A percentile compares a stretch with the other conserved stretches of the same genome.
Conservation (phyloP, 2,329 filamentous ascomycete species). For the Fusarium tricinctum region DNA sequence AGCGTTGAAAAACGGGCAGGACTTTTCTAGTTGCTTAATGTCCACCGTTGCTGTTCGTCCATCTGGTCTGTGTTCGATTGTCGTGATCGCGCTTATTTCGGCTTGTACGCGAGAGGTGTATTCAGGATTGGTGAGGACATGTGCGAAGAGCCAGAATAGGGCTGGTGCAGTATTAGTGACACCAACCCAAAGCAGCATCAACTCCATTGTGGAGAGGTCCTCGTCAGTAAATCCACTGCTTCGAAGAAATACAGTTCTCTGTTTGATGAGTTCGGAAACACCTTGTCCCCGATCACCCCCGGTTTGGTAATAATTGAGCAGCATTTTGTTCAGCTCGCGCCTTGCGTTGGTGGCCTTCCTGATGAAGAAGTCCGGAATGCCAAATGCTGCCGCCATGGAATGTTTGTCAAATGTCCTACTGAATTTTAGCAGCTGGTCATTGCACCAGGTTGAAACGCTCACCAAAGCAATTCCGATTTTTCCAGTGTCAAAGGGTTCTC, state of each 20-base stretch:
- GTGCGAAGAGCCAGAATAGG: conserved; percentile 55
- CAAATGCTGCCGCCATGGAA: conserved; percentile 14
- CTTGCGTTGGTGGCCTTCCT: conserved; percentile 34
- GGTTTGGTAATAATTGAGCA: conserved; percentile 52
- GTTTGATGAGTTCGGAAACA: conserved; percentile 50
- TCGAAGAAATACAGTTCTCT: conserved; percentile 49
- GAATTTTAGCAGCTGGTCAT: rapidly evolving
- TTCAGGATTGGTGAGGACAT: conserved; percentile 49
- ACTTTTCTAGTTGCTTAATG: conserved; percentile 53
- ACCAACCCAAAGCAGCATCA: conserved; percentile 51
- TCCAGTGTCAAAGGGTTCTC: conserved; percentile 55
- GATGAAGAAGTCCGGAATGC: conserved; percentile 1
- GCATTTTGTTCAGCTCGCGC: conserved; percentile 46
- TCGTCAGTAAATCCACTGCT: conserved; percentile 48
- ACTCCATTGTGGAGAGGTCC: conserved; percentile 51
- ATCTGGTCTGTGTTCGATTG: neutral
- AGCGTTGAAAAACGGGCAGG: conserved; percentile 59
- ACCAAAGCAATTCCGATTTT: conserved; percentile 57
- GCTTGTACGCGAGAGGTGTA: conserved; percentile 48
- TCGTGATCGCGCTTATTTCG: conserved; percentile 49
- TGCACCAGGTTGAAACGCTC: neutral
- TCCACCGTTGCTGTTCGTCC: conserved; percentile 50
- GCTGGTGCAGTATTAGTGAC: conserved; percentile 57
- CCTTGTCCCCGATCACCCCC: conserved; percentile 44
- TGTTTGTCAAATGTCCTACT: conserved; percentile 21